Evolutionary conservation across 2,329 filamentous ascomycete genomes (phyloP).

Genomic region (Fusarium sp.): DNA sequence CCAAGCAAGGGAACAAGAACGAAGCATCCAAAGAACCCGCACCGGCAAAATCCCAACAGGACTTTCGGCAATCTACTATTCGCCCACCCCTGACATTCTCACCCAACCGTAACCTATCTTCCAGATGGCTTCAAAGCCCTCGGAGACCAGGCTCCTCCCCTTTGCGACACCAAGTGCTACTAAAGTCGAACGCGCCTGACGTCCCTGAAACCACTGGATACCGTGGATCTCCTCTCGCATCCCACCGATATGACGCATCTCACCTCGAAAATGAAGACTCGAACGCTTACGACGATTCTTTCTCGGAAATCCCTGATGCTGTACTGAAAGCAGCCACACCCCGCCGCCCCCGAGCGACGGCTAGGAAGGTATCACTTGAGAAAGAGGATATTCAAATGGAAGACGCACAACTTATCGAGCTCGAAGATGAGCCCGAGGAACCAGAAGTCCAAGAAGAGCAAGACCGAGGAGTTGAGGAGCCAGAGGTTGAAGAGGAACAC

Average conservation of each 20-base stretch:
- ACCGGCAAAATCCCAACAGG: slow-evolving; percentile 13
- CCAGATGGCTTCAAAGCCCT: slow-evolving; percentile 52
- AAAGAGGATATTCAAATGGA: slow-evolving; percentile 30
- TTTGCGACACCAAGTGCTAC: slow-evolving; percentile 49
- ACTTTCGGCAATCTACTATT: slow-evolving; percentile 32
- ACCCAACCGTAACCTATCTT: slow-evolving; percentile 43
- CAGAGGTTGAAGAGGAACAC: slow-evolving; percentile 25
- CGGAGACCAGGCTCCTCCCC: slow-evolving; percentile 48
- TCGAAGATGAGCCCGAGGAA: slow-evolving; percentile 11
- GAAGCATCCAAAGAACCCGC: slow-evolving; percentile 17
- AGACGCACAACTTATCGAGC: slow-evolving; percentile 16
- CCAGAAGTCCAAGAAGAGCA: slow-evolving; percentile 5
- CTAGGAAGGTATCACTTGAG: background rate
- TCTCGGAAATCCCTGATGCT: slow-evolving; percentile 66
- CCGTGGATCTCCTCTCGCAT: slow-evolving; percentile 11
- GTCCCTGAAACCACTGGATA: slow-evolving; percentile 26
- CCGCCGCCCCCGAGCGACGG: slow-evolving; percentile 38
- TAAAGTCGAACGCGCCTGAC: slow-evolving; percentile 47
- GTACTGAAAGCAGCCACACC: slow-evolving; percentile 64
- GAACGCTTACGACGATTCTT: slow-evolving; percentile 64
- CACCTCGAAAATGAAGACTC: slow-evolving; percentile 47
- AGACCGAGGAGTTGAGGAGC: background rate
- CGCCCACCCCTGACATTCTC: slow-evolving; percentile 37
- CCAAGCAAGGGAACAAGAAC: slow-evolving; percentile 16
- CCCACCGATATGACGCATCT: slow-evolving; percentile 18